Base-by-base conservation (phyloP, 331 rosid genomes). In the Pyracantha coccinea region DNA sequence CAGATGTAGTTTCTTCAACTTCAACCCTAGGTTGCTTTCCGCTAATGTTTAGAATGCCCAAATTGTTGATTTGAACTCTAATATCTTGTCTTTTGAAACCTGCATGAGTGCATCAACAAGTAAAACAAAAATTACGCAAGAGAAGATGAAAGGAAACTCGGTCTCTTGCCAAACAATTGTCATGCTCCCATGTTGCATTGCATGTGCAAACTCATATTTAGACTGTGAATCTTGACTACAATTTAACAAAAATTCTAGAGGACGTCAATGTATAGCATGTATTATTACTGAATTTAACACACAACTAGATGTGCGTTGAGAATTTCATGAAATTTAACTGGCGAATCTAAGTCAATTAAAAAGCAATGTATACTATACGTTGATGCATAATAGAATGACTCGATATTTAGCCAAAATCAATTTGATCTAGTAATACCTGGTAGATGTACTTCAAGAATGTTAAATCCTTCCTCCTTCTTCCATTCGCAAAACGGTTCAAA, bases 1-100 rank as follows among this genome's bases (percentile, higher is more conserved):
- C 86, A 0, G 76, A 69, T 80, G 82, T 87, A 1, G 67, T 21
- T 27, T 72, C 71, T 4, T 66, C 84, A 27, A 74, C 71, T 4
- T 66, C 84, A 27, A 74, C 65, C 17, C 59, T 3, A 1, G 78
- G 59, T 52, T 73, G 84, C 79, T 90, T 88, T 47, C 96, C 98
- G 2, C 69, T 62, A 27, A 92, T 27, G 60, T 52, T 70, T 35
- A 92, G 77, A 66, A 71, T 15, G 15, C 84, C 85, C 29, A 1
- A 4, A 21, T 62, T 78, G 27, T 76, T 72, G 27, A 87, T 32
- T 77, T 83, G 87, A 76, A 85, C 87, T 83, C 75, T 88, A n/a
- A 92, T 75, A 11, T 92, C 83, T 76, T 92, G 92, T 80, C 72
- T 92, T 45, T 69, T 82, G 87, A 92, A 92, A 28, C 87, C 96